Percentiles rank a stretch among this genome's conserved stretches.
Conservation (phyloP, 495 filamentous ascomycete genomes). For the Neurospora sp. region DNA sequence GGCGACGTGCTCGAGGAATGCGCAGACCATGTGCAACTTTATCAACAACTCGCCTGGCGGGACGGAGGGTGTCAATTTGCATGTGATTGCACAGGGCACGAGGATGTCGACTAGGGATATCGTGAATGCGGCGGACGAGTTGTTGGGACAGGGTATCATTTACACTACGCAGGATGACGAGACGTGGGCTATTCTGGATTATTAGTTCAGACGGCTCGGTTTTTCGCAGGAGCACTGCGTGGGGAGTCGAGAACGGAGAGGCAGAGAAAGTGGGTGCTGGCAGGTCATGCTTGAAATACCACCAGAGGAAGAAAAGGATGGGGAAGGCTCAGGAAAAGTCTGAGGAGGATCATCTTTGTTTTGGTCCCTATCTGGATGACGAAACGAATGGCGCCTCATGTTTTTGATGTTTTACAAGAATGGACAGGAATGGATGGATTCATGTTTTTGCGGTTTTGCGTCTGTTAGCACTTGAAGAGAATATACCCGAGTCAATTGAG, state of each 20-base stretch:
- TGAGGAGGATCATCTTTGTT: not conserved
- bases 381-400: not conserved
- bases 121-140: constrained; percentile 62
- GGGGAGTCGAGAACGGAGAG: not conserved
- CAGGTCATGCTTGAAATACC: not conserved
- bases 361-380: not conserved
- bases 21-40: constrained; percentile 56
- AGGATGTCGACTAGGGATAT: constrained; percentile 59
- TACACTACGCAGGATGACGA: constrained; percentile 88
- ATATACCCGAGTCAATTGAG: not conserved
- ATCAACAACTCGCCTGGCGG: constrained; percentile 53
- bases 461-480: not conserved
- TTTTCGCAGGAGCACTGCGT: not conserved
- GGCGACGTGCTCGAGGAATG: constrained; percentile 41
- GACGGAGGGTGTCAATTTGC: constrained; percentile 66
- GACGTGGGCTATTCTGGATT: constrained; percentile 66
- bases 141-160: constrained; percentile 60
- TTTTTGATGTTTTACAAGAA: not conserved
- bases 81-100: constrained; percentile 56
- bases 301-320: not conserved
- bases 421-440: not conserved
- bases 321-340: not conserved
- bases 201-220: constrained; percentile 19
- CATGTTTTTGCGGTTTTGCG: not conserved
- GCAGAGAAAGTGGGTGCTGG: not conserved